Conservation (phyloP, 768 basidiomycete genomes). For the Xerocomellus intermedius region DNA sequence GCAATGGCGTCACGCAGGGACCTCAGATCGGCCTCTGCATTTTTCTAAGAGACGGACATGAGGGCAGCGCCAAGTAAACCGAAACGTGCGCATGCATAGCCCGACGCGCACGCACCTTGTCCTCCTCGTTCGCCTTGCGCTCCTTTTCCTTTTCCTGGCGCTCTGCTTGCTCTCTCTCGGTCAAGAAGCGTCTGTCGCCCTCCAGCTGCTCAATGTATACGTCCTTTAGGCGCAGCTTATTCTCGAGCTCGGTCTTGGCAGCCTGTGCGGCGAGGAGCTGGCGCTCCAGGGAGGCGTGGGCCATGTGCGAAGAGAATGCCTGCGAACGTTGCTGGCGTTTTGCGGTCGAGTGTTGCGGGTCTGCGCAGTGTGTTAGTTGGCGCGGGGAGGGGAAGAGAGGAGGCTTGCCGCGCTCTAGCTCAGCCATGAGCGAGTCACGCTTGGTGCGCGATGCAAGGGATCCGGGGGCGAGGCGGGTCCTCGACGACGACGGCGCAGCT, state of each 20-base stretch:
- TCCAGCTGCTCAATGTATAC: conserved; percentile 62
- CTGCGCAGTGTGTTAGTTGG: conserved; percentile 32
- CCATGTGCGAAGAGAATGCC: conserved; percentile 58
- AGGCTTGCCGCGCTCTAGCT: conserved; percentile 58
- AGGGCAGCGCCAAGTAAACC: background rate
- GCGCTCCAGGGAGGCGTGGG: conserved; percentile 65
- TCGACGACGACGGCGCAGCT: conserved; percentile 16
- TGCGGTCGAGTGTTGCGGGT: conserved; percentile 62
- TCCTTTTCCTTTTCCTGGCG: conserved; percentile 65
- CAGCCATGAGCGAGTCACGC: conserved; percentile 65
- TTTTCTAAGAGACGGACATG: conserved; percentile 35
- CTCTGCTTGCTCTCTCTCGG: conserved; percentile 68
- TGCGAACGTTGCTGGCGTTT: conserved; percentile 67
- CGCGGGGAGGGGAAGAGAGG: background rate
- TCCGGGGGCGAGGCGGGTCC: background rate
- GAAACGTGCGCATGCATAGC: background rate
- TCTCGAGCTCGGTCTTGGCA: conserved; percentile 62
- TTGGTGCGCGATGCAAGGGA: conserved; percentile 36
- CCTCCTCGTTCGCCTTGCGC: conserved; percentile 46
- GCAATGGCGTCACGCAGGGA: conserved; percentile 48
- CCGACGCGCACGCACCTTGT: conserved; percentile 50
- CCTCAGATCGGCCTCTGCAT: conserved; percentile 51
- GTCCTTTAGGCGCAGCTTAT: conserved; percentile 66
- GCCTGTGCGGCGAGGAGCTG: conserved; percentile 62
- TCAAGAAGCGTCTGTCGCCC: conserved; percentile 64